phyloP scores from a whole-genome alignment of 495 filamentous ascomycete genomes.

The Niebla homalea region DNA sequence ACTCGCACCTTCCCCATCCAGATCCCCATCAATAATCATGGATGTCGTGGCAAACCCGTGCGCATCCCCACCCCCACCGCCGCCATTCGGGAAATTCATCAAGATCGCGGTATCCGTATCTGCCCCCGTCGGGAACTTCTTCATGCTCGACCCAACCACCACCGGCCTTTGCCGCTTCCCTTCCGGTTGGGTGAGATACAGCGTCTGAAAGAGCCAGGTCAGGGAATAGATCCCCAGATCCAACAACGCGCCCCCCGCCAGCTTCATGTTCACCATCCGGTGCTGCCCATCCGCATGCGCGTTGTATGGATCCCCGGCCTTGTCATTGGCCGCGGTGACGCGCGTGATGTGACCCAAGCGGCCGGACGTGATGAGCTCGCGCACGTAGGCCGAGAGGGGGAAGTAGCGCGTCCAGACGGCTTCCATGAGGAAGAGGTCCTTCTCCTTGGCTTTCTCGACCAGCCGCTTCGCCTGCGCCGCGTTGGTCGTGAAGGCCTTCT shows the following conservation, averaged over 20 bases:
- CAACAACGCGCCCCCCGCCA: slow-evolving; percentile 77
- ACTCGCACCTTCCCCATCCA: slow-evolving; percentile 46
- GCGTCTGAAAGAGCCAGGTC: slow-evolving; percentile 86
- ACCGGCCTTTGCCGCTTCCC: slow-evolving; percentile 37
- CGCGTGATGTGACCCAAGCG: slow-evolving; percentile 66
- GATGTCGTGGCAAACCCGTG: slow-evolving; percentile 71
- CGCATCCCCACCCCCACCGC: slow-evolving; percentile 30
- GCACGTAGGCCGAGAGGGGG: slow-evolving; percentile 63
- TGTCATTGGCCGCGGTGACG: slow-evolving; percentile 57
- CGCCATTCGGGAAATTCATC: slow-evolving; percentile 58
- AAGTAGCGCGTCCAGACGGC: slow-evolving; percentile 93
- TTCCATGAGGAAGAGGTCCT: slow-evolving; percentile 89
- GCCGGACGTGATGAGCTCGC: slow-evolving; percentile 53
- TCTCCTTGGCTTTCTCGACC: slow-evolving; percentile 56
- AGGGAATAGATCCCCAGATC: slow-evolving; percentile 82
- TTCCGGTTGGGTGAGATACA: slow-evolving; percentile 67
- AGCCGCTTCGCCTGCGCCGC: slow-evolving; percentile 67
- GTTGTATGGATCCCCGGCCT: slow-evolving; percentile 36
- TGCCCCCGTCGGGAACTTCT: slow-evolving; percentile 64
- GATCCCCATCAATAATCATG: slow-evolving; percentile 54
- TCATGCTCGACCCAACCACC: slow-evolving; percentile 53
- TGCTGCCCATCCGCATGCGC: slow-evolving; percentile 38
- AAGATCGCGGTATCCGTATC: slow-evolving; percentile 76
- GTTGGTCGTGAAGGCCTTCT: slow-evolving; percentile 88
- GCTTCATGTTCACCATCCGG: slow-evolving; percentile 76